phyloP scores from a whole-genome alignment of 208 protist genomes.

The Leishmania major region DNA sequence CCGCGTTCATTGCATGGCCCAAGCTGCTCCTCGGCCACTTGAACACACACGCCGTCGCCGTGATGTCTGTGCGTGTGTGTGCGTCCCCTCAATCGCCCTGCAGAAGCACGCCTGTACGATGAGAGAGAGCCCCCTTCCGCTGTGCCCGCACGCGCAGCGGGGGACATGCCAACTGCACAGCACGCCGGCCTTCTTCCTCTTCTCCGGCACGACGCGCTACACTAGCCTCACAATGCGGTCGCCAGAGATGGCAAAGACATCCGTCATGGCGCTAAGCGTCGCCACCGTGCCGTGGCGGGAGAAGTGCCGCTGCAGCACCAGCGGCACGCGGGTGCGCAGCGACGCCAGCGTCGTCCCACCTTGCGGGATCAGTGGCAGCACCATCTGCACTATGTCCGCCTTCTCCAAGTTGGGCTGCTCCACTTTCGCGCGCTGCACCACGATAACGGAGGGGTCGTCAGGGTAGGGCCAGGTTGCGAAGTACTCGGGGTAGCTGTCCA shows the following conservation, averaged over 20 bases:
- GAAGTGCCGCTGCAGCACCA: slow-evolving; percentile 80
- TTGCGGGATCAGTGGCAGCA: slow-evolving; percentile 71
- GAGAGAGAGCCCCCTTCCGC: too few relatives aligned
- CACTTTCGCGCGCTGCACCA: slow-evolving; percentile 82
- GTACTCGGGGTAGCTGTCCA: slow-evolving; percentile 67
- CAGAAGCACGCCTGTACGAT: not conserved
- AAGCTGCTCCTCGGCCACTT: not conserved
- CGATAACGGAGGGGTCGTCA: slow-evolving; percentile 61
- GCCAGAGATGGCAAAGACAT: slow-evolving; percentile 63
- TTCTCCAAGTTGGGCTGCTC: slow-evolving; percentile 46
- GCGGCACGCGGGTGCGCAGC: slow-evolving; percentile 67
- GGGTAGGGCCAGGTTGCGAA: slow-evolving; percentile 79
- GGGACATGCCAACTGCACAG: not conserved
- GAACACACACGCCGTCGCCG: not conserved
- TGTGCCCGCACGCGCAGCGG: not conserved
- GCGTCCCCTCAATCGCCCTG: not conserved
- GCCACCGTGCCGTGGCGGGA: slow-evolving; percentile 67
- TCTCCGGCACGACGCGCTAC: slow-evolving; percentile 5
- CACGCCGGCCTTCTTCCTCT: not conserved
- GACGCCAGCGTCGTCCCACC: slow-evolving; percentile 54
- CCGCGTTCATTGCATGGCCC: not conserved
- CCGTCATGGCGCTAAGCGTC: slow-evolving; percentile 59
- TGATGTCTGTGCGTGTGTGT: not conserved
- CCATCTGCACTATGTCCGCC: slow-evolving; percentile 61
- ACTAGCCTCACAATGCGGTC: slow-evolving; percentile 74